Evolutionary conservation across 2,329 filamentous ascomycete genomes (phyloP), one percentile per base, ranked within the genome.

Genomic region (Colletotrichum destructivum): DNA sequence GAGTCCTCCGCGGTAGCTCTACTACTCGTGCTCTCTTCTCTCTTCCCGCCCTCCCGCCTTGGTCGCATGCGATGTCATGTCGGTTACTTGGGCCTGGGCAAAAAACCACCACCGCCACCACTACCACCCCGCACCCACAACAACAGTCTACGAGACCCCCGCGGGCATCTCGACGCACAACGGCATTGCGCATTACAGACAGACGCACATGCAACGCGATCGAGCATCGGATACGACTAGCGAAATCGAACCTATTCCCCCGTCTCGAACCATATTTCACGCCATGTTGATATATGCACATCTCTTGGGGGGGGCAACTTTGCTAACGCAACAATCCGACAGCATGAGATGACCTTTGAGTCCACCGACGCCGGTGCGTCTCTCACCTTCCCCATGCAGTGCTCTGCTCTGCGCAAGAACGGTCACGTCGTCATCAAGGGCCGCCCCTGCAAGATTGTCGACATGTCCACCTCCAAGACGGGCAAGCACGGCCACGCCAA

Each of bases 401-500:
- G 96, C 88, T 99, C 97, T 88, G 96, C 97, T 82, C 91, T 99
- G 90, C 93, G 96, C 85, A 98, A 99, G 95, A 97, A 97, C 92
- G 96, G 96, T 78, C 93, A 93, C 90, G 96, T 99, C 86, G 92
- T 96, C 85, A 98, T 99, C 89, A 99, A 99, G 93, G 88, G 90
- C 87, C 96, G 96, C 81, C 97, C 96, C 81, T 99, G 96, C 95
- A 99, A 98, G 94, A 99, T 99, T 81, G 94, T 98, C 86, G 96
- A 99, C 84, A 99, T 99, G 97, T 98, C 95, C 79, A 99, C 96
- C 89, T 99, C 96, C 86, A 99, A 99, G 95, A 99, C 96, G 79
- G 96, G 96, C 88, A 99, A 99, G 94, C 96, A 99, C 93, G 96
- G 96, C 86, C 97, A 99, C 94, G 96, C 96, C 88, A 99, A 99